phyloP scores from a whole-genome alignment of 192 early-diverging fungal species.

The Linnemannia exigua region DNA sequence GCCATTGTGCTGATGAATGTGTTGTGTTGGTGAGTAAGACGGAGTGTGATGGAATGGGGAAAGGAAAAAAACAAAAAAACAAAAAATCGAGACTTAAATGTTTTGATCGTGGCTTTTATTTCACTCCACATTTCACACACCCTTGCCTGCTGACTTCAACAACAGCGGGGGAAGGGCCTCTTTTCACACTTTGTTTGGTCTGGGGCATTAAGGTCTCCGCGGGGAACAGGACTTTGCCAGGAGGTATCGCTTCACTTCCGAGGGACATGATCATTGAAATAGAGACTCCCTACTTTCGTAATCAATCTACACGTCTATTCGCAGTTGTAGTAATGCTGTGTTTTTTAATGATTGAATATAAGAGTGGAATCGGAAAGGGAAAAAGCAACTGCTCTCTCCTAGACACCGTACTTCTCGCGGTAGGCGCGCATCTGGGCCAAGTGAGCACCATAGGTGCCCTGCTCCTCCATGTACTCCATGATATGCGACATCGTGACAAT shows the following conservation, averaged over 20 bases:
- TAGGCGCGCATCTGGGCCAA: constrained; percentile 85
- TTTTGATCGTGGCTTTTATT: constrained; percentile 12
- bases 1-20: constrained; percentile 34
- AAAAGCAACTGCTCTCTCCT: not conserved
- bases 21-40: not conserved
- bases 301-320: not conserved
- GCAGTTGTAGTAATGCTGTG: not conserved
- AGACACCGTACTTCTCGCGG: constrained; percentile 85
- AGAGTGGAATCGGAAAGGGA: not conserved
- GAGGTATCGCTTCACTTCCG: not conserved
- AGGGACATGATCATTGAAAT: not conserved
- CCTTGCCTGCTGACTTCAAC: not conserved
- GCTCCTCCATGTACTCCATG: constrained; percentile 87
- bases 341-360: not conserved
- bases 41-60: not conserved
- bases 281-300: not conserved
- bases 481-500: constrained; percentile 92
- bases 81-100: not conserved
- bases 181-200: not conserved
- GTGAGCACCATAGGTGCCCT: constrained; percentile 73
- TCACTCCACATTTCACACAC: not conserved
- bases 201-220: not conserved
- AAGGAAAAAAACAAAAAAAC: constrained; percentile 6
- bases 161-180: not conserved
- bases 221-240: not conserved